Evolutionary conservation across 1,284 basidiomycete genomes (phyloP).

Genomic region (Ustilago vetiveriae): DNA sequence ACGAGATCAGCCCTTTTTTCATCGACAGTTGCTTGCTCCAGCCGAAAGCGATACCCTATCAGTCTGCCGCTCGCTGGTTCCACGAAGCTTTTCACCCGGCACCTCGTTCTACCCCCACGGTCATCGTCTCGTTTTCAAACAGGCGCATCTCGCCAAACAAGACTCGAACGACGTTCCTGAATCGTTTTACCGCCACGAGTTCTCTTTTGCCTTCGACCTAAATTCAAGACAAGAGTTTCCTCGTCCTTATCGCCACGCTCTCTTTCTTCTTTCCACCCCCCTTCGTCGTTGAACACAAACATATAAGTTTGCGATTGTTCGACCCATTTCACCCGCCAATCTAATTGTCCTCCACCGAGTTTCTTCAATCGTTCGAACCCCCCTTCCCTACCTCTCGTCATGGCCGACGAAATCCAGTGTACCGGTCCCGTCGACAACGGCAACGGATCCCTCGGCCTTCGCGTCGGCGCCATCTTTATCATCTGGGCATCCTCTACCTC

Average conservation of each 20-base stretch:
- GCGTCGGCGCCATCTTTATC: conserved; percentile 85
- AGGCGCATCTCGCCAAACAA: neutral
- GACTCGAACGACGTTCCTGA: conserved; percentile 9
- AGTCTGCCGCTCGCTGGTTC: conserved; percentile 28
- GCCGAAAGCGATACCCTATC: conserved; percentile 13
- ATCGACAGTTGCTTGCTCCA: too few species aligned
- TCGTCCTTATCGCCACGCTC: too few species aligned
- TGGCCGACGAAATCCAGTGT: conserved; percentile 38
- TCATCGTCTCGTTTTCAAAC: neutral
- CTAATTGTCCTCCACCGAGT: too few species aligned
- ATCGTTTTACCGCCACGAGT: conserved; percentile 1
- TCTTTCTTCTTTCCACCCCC: neutral
- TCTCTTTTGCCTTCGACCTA: neutral
- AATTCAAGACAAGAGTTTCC: too few species aligned
- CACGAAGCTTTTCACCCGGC: too few species aligned
- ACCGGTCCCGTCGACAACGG: conserved; percentile 34
- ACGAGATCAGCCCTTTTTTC: too few species aligned
- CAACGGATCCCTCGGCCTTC: conserved; percentile 42
- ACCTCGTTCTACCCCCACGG: neutral
- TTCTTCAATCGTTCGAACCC: too few species aligned
- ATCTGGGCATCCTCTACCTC: conserved; percentile 72
- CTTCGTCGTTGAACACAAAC: too few species aligned
- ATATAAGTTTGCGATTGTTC: too few species aligned
- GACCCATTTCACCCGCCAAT: neutral
- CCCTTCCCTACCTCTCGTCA: too few species aligned